phyloP scores from a whole-genome alignment of 2,329 filamentous ascomycete species.

The Rachicladosporium sp. region DNA sequence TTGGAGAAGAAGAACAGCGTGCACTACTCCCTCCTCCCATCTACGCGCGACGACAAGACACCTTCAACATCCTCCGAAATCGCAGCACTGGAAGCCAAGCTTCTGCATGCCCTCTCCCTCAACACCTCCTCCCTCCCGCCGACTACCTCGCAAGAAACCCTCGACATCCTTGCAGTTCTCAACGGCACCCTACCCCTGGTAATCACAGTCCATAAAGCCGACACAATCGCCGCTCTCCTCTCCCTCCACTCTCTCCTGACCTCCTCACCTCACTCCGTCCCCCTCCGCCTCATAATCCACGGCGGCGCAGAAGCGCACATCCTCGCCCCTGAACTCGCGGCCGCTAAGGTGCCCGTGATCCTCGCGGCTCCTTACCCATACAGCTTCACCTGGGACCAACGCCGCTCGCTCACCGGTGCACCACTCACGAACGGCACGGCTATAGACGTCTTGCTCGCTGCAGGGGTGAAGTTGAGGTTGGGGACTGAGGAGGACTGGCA shows the following conservation, averaged over 20 bases:
- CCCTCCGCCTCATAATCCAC: constrained; percentile 44
- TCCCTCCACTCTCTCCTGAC: constrained; percentile 44
- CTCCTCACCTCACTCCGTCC: constrained; percentile 9
- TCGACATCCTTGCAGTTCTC: constrained; percentile 32
- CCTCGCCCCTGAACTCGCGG: constrained; percentile 45
- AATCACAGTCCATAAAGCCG: constrained; percentile 49
- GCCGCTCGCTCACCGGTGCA: constrained; percentile 49
- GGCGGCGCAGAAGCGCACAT: constrained; percentile 53
- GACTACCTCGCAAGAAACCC: constrained; percentile 26
- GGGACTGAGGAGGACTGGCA: constrained; percentile 52
- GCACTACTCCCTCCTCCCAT: constrained; percentile 40
- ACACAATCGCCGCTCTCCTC: constrained; percentile 49
- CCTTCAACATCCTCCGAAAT: constrained; percentile 44
- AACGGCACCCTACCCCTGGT: constrained; percentile 43
- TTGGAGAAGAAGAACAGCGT: constrained; percentile 28
- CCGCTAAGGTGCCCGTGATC: constrained; percentile 46
- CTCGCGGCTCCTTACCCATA: constrained; percentile 48
- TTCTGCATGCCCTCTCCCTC: constrained; percentile 39
- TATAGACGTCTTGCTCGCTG: constrained; percentile 44
- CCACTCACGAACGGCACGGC: constrained; percentile 54
- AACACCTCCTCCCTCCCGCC: constrained; percentile 19
- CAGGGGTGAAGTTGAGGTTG: constrained; percentile 47
- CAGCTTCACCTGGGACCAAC: constrained; percentile 46
- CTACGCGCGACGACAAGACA: constrained; percentile 33
- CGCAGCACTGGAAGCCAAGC: constrained; percentile 39